phyloP scores from a whole-genome alignment of 1,284 basidiomycete species.

The Ustilago vetiveriae region DNA sequence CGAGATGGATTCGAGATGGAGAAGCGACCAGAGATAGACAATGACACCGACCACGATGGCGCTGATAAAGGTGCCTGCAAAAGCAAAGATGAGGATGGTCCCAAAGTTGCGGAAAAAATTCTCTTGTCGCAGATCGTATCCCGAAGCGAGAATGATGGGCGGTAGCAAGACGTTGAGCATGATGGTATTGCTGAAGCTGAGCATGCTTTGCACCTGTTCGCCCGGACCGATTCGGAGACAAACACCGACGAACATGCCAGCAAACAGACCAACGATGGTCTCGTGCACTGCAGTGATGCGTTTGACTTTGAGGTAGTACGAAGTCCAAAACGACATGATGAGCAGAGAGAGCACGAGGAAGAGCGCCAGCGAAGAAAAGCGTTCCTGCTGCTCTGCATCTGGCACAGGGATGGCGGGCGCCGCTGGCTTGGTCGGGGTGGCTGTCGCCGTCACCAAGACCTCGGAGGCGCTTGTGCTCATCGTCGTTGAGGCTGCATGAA shows the following conservation, averaged over 20 bases:
- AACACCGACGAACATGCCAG: slow-evolving; percentile 92
- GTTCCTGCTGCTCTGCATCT: slow-evolving; percentile 63
- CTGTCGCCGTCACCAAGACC: slow-evolving; percentile 2
- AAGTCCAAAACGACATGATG: slow-evolving; percentile 92
- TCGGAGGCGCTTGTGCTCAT: background rate
- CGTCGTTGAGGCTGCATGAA: slow-evolving; percentile 6
- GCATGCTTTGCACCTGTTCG: slow-evolving; percentile 93
- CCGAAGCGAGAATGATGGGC: slow-evolving; percentile 97
- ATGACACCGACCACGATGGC: slow-evolving; percentile 94
- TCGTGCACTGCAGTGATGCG: slow-evolving; percentile 95
- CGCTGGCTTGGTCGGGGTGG: slow-evolving; percentile 9
- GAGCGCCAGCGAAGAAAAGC: slow-evolving; percentile 64
- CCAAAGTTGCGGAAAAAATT: slow-evolving; percentile 84
- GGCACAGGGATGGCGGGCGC: slow-evolving; percentile 17
- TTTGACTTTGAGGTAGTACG: slow-evolving; percentile 97
- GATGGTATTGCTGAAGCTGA: slow-evolving; percentile 95
- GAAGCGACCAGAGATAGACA: slow-evolving; percentile 91
- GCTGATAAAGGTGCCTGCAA: slow-evolving; percentile 94
- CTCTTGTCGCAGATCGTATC: slow-evolving; percentile 96
- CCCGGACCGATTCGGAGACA: slow-evolving; percentile 89
- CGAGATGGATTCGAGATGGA: slow-evolving; percentile 72
- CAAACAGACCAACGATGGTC: slow-evolving; percentile 93
- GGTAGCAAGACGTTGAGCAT: slow-evolving; percentile 98
- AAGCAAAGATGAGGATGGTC: slow-evolving; percentile 89
- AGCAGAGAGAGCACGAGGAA: slow-evolving; percentile 87